These are phyloP conservation scores for Penicillium vulpinum DNA, from an alignment of 2,329 filamentous ascomycete species.

Conservation along the genomic window DNA sequence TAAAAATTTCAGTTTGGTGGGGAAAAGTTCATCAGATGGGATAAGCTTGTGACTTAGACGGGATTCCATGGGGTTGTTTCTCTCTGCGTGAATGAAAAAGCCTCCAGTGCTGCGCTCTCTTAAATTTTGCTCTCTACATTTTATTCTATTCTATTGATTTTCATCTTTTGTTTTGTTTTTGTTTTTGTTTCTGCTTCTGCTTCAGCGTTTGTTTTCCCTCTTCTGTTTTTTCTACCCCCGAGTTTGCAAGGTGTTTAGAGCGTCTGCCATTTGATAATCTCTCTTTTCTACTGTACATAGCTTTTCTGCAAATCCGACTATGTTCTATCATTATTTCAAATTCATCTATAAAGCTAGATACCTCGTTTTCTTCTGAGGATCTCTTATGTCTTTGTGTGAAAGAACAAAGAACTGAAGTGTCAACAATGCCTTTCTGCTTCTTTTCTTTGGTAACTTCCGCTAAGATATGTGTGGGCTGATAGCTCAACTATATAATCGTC, in stretches of 20 bases:
- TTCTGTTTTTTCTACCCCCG: not conserved
- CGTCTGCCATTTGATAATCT: slow-evolving; percentile 17
- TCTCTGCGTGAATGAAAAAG: not conserved
- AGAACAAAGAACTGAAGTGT: not conserved
- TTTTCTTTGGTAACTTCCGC: not conserved
- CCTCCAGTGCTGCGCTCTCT: not conserved
- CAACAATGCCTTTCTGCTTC: not conserved
- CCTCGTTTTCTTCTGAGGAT: not conserved
- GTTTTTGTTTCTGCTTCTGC: no score
- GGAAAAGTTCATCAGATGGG: slow-evolving; percentile 13
- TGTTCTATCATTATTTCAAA: not conserved
- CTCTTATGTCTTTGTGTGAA: not conserved
- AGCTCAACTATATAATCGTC: not conserved
- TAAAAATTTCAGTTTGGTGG: slow-evolving; percentile 1
- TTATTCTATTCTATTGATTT: not conserved
- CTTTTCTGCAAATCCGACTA: slow-evolving; percentile 8
- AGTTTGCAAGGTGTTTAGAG: slow-evolving; percentile 22
- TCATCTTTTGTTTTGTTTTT: slow-evolving; percentile 4
- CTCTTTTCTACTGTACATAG: slow-evolving; percentile 14
- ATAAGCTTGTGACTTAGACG: slow-evolving; percentile 10
- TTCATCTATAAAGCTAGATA: no score
- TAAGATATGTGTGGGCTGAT: no score
- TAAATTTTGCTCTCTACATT: slow-evolving; percentile 6
- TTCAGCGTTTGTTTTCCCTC: slow-evolving; percentile 14
- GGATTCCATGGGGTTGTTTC: not conserved